phyloP scores from a whole-genome alignment of 352 stramenopile genomes.

The Elongisporangium senticosum region DNA sequence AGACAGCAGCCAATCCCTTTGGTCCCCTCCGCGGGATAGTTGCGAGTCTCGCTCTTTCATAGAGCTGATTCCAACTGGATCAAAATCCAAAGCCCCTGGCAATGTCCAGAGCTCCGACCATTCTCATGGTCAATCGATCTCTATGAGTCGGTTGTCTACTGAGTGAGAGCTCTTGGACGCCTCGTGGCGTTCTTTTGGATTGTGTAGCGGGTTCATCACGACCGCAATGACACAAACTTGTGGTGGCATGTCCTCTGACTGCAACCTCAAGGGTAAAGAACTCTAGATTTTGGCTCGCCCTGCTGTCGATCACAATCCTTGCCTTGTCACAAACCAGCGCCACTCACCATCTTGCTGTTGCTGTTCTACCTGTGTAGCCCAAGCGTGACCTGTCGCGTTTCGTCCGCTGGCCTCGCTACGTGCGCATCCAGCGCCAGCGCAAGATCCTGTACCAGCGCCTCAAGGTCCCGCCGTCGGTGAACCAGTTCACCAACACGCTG shows the following conservation, averaged over 20 bases:
- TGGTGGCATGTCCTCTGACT: conserved; percentile 55
- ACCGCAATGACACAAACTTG: conserved; percentile 92
- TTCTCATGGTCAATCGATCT: neutral
- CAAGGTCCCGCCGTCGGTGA: conserved; percentile 98
- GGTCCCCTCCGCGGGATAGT: neutral
- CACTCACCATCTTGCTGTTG: conserved; percentile 2
- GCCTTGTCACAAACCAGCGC: conserved; percentile 7
- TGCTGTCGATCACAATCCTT: conserved; percentile 14
- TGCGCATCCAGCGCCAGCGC: conserved; percentile 98
- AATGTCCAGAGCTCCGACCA: neutral
- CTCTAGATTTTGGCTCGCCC: conserved; percentile 15
- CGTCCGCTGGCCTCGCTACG: conserved; percentile 98
- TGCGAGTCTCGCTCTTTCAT: neutral
- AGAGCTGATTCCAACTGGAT: neutral
- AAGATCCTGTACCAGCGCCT: conserved; percentile 98
- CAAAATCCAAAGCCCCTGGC: neutral
- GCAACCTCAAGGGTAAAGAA: conserved; percentile 80
- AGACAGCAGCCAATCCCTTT: neutral
- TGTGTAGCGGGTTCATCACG: conserved; percentile 85
- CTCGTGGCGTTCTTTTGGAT: conserved; percentile 5
- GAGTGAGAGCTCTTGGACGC: neutral
- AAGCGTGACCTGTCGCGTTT: conserved; percentile 97
- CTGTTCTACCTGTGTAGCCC: conserved; percentile 50
- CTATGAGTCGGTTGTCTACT: neutral
- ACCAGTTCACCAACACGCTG: conserved; percentile 98